Evolutionary conservation across 2,329 filamentous ascomycete genomes (phyloP).

Genomic region (Xylaria sp.): DNA sequence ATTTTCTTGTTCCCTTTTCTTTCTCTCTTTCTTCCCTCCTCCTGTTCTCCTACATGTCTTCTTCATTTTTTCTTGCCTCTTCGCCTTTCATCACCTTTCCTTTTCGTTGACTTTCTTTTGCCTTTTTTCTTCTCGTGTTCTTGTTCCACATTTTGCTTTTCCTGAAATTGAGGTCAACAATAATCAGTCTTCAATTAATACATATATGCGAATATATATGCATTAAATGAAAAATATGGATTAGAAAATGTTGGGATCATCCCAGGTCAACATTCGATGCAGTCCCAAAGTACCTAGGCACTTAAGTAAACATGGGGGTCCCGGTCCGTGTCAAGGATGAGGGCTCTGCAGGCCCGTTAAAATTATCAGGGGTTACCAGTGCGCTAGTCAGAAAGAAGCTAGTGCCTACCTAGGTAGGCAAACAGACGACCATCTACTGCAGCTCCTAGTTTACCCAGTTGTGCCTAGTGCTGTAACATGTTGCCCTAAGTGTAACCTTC

Average conservation of each 20-base stretch:
- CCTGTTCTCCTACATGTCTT: not conserved
- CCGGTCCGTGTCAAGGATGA: constrained; percentile 8
- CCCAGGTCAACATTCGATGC: too few relatives aligned
- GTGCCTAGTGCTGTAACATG: not conserved
- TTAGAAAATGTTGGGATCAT: too few relatives aligned
- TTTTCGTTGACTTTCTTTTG: not conserved
- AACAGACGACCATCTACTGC: not conserved
- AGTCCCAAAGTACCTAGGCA: too few relatives aligned
- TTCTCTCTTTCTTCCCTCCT: not conserved
- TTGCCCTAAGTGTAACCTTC: not conserved
- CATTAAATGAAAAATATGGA: not conserved
- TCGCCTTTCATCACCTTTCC: not conserved
- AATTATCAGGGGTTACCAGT: constrained; percentile 6
- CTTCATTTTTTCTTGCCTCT: not conserved
- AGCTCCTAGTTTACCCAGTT: not conserved
- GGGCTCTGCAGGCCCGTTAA: constrained; percentile 22
- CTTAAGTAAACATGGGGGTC: constrained; percentile 14
- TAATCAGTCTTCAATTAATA: not conserved
- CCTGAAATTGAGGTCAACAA: not conserved
- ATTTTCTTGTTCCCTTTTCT: not conserved
- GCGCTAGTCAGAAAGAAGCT: too few relatives aligned
- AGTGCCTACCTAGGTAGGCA: not conserved
- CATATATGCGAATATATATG: not conserved
- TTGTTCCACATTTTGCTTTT: not conserved
- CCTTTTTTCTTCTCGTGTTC: not conserved